These are phyloP conservation scores for Amanita subjunquillea DNA, from an alignment of 768 basidiomycete species.

Conservation along the genomic window DNA sequence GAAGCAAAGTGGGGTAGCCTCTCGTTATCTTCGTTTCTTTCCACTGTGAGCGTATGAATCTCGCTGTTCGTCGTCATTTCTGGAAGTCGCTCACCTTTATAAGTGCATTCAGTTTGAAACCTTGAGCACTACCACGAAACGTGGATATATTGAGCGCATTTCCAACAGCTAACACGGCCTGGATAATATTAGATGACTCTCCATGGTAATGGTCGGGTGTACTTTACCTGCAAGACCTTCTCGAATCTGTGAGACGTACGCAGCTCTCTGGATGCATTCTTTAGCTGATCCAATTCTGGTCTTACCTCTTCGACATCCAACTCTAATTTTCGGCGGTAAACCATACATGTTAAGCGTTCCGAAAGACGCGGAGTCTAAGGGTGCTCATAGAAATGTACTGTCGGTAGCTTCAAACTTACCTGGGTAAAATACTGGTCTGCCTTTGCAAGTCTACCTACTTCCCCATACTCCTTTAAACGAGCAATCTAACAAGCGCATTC, in stretches of 20 bases:
- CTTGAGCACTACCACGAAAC: conserved; percentile 75
- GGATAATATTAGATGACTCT: neutral
- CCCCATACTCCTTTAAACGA: conserved; percentile 59
- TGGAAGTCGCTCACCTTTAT: conserved; percentile 46
- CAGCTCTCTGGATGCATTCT: conserved; percentile 62
- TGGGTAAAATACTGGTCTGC: conserved; percentile 78
- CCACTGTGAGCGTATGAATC: conserved; percentile 34
- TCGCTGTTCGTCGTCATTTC: neutral
- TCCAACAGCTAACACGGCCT: conserved; percentile 70
- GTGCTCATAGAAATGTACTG: neutral
- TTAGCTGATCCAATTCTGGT: conserved; percentile 68
- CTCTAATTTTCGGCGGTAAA: conserved; percentile 75
- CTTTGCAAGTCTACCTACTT: conserved; percentile 65
- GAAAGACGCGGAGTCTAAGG: conserved; percentile 67
- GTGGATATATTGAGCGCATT: conserved; percentile 76
- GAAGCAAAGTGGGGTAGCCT: no score
- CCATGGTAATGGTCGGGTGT: neutral
- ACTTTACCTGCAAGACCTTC: conserved; percentile 52
- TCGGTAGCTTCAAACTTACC: conserved; percentile 25
- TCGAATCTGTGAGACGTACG: conserved; percentile 56
- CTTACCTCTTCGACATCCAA: conserved; percentile 76
- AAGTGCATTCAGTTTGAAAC: conserved; percentile 78
- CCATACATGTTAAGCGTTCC: conserved; percentile 71
- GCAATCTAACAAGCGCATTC: conserved; percentile 30
- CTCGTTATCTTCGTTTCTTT: conserved; percentile 75